Base-by-base conservation (phyloP, 352 stramenopile species). In the Sclerospora graminicola region DNA sequence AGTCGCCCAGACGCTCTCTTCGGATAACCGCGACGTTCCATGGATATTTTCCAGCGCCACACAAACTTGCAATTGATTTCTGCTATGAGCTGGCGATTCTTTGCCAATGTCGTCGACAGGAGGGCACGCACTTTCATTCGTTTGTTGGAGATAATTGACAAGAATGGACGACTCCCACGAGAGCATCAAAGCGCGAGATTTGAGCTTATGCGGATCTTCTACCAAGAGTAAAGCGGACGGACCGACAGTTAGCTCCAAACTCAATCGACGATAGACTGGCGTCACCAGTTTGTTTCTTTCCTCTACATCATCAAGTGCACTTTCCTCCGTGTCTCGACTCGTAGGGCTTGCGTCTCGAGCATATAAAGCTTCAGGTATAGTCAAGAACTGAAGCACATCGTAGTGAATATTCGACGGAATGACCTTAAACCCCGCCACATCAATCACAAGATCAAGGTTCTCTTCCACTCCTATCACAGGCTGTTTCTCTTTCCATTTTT, bases 371-470 rank as follows among this genome's bases (percentile, higher is more conserved):
- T 35, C 35, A 11, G 54, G 43, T 14, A 46, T 48, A n/a, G 77
- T 72, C 21, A 90, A 52, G 50, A 90, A 90, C 11, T 67, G 60
- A 39, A 87, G 40, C 10, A 88, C 55, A 41, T 90, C 71, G 41
- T 84, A 84, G 41, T 85, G 71, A 23, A 90, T 88, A 46, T 87
- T 90, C 2, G 75, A 88, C 26, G 79, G 74, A 16, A 87, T 88
- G 5, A 90, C 61, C 27, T 76, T 81, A 26, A 90, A 88, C 10
- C 75, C 75, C 14, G 79, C 61, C 19, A 90, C 43, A 53, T 89
- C 78, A 32, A 89, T 41, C 14, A 71, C 66, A 15, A 90, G 27
- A 34, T 90, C 70, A 34, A 84, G 85, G 29, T 62, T 66, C 48
- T 39, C 57, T 48, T 78, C 68, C 14, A 37, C 57, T 28, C 51